phyloP scores from a whole-genome alignment of 345 rosid species.

The Hypericum androsaemum region DNA sequence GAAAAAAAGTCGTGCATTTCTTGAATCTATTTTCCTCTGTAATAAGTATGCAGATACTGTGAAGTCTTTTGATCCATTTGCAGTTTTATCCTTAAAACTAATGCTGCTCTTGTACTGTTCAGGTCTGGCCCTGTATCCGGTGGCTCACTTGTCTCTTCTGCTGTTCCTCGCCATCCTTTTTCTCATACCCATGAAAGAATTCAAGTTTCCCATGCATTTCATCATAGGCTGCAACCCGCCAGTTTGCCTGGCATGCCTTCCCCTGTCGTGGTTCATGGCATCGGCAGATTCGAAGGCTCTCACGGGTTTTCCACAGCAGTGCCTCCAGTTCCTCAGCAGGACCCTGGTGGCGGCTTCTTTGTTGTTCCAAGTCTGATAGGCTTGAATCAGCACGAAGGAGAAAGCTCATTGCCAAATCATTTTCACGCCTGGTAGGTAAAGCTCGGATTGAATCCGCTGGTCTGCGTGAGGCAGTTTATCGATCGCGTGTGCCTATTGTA shows the following conservation, averaged over 20 bases:
- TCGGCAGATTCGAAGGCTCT: slow-evolving; percentile 31
- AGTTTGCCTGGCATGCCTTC: slow-evolving; percentile 30
- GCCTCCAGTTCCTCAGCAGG: slow-evolving; percentile 30
- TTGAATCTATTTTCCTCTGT: neutral
- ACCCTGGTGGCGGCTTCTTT: slow-evolving; percentile 37
- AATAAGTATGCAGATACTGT: too few relatives aligned
- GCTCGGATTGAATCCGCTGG: neutral
- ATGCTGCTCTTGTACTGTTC: slow-evolving; percentile 5
- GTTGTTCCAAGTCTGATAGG: slow-evolving; percentile 37
- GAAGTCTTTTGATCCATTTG: too few relatives aligned
- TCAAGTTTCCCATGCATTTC: slow-evolving; percentile 33
- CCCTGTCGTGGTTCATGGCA: slow-evolving; percentile 21
- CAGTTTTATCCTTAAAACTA: too few relatives aligned
- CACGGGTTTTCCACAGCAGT: slow-evolving; percentile 25
- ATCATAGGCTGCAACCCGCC: slow-evolving; percentile 28
- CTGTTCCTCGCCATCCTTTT: slow-evolving; percentile 35
- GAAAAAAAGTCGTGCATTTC: neutral
- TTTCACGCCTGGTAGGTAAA: slow-evolving; percentile 34
- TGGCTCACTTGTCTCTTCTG: slow-evolving; percentile 31
- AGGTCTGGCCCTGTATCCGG: slow-evolving; percentile 42
- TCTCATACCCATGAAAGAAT: slow-evolving; percentile 36
- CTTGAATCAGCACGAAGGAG: slow-evolving; percentile 31
- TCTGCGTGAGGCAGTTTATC: too few relatives aligned
- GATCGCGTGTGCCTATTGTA: too few relatives aligned
- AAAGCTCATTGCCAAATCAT: slow-evolving; percentile 13